Base-by-base conservation (phyloP, 1,284 basidiomycete species). In the Hypsizygus ulmarius region DNA sequence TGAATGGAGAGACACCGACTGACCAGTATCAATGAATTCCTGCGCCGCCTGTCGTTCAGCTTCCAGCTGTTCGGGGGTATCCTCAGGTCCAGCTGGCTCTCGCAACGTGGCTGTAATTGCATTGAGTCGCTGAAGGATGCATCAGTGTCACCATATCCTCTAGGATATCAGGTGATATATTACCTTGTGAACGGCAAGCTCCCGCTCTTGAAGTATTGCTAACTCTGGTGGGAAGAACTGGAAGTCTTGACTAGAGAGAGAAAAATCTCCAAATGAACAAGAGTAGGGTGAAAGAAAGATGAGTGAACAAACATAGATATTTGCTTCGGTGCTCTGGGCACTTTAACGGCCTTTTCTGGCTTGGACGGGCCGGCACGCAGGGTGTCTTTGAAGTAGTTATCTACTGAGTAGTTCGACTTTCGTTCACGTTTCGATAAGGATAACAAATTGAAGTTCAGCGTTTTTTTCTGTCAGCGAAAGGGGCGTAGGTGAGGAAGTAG, bases 371-470 rank as follows among this genome's bases (percentile, higher is more conserved):
- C 82, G 33, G 81, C 84, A 37, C 89, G 86, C 68, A 97, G 79
- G 0, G 90, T 90, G 65, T 97, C 93, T 68, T 95, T 92, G 78
- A 95, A 97, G 67, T 95, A 95, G 47, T 80, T 85, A 61, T 95
- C 91, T 30, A 98, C 92, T 1, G 90, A 94, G 68, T 99, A 98
- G 65, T 97, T 97, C 45, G 84, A 81, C 71, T 97, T 98, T 46
- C 96, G 84, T 69, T 99, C 96, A 19, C 97, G 84, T 73, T 99
- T 99, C 34, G 91, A 92, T 12, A 97, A 79, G 47, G 96, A 93
- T 39, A 99, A 85, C 65, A 94, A 84, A 56, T 87, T 87, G 62
- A 91, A 73, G 57, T 84, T 84, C 56, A 93, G 74, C 5, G 73
- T 63, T 71, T 91, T 93, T 57, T 81, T 81, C 70, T 87, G 67